A percentile compares a stretch with the other conserved stretches of the same genome.
phyloP scores from a whole-genome alignment of 1,284 basidiomycete genomes.

The Cutaneotrichosporon dermatis region DNA sequence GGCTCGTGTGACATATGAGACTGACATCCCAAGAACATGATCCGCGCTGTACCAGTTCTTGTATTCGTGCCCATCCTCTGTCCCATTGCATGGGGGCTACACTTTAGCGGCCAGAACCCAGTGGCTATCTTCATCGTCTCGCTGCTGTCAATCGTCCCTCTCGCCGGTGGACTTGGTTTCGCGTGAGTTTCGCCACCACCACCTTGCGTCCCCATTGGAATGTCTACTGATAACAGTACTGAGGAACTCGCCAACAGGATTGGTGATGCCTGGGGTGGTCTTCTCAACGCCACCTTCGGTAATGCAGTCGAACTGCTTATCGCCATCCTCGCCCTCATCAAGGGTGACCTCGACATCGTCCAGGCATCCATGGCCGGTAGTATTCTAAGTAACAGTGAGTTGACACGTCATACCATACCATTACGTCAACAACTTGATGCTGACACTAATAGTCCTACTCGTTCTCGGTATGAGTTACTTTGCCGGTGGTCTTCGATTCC shows the following conservation, averaged over 20 bases:
- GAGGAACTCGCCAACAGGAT: constrained; percentile 52
- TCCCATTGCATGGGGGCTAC: constrained; percentile 63
- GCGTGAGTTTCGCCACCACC: constrained; percentile 24
- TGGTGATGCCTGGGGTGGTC: constrained; percentile 51
- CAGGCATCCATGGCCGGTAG: constrained; percentile 65
- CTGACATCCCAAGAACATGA: constrained; percentile 27
- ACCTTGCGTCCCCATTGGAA: not conserved
- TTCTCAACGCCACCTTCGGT: constrained; percentile 52
- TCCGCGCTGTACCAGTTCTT: constrained; percentile 31
- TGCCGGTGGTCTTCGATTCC: constrained; percentile 57
- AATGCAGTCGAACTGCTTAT: constrained; percentile 54
- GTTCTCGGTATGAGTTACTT: constrained; percentile 69
- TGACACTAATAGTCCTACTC: constrained; percentile 53
- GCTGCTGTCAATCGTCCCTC: constrained; percentile 53
- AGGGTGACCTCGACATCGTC: constrained; percentile 76
- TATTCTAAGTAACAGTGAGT: constrained; percentile 57
- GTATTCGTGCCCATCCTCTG: constrained; percentile 52
- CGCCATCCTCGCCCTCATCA: constrained; percentile 71
- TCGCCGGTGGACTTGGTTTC: constrained; percentile 52
- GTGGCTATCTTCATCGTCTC: constrained; percentile 66
- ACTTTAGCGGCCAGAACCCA: constrained; percentile 58
- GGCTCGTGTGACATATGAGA: not conserved
- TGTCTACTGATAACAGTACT: constrained; percentile 30
- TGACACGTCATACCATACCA: too few relatives aligned
- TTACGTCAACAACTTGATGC: too few relatives aligned